Percentiles rank a stretch among this genome's conserved stretches.
phyloP scores from a whole-genome alignment of 2,329 filamentous ascomycete species.

The Claviceps maximensis region DNA sequence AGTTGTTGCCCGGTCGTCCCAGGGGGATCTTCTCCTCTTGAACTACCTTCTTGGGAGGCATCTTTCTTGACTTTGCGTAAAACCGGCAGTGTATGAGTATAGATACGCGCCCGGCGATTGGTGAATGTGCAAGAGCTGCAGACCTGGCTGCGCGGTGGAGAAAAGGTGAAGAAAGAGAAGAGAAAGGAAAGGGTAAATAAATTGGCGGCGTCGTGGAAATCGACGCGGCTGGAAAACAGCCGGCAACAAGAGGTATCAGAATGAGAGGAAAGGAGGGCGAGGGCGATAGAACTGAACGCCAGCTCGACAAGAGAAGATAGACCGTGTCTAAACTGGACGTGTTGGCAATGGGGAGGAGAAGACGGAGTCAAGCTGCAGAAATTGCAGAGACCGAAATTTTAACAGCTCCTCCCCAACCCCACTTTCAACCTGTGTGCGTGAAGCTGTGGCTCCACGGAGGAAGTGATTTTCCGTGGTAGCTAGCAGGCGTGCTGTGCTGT shows the following conservation, averaged over 20 bases:
- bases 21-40: slow-evolving; percentile 94
- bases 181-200: slow-evolving; percentile 28
- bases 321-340: background rate
- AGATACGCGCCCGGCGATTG: slow-evolving; percentile 38
- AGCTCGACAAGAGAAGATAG: slow-evolving; percentile 13
- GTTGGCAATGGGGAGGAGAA: slow-evolving; percentile 7
- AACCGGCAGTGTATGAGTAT: slow-evolving; percentile 35
- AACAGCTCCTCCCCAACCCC: slow-evolving; percentile 10
- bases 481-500: too few relatives aligned
- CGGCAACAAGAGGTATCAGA: slow-evolving; percentile 14
- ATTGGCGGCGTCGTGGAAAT: slow-evolving; percentile 31
- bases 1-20: slow-evolving; percentile 89
- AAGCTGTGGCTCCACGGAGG: slow-evolving; percentile 3
- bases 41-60: slow-evolving; percentile 89
- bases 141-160: slow-evolving; percentile 51
- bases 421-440: background rate
- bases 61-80: slow-evolving; percentile 55
- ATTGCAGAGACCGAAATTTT: slow-evolving; percentile 17
- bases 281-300: too few relatives aligned
- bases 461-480: background rate
- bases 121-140: slow-evolving; percentile 42
- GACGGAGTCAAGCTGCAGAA: slow-evolving; percentile 11
- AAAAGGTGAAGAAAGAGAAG: slow-evolving; percentile 39
- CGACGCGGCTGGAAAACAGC: slow-evolving; percentile 29
- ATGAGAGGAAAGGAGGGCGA: slow-evolving; percentile 2